Base-by-base conservation (phyloP, 805 yeast genomes). In the Wickerhamia fluorescens region DNA sequence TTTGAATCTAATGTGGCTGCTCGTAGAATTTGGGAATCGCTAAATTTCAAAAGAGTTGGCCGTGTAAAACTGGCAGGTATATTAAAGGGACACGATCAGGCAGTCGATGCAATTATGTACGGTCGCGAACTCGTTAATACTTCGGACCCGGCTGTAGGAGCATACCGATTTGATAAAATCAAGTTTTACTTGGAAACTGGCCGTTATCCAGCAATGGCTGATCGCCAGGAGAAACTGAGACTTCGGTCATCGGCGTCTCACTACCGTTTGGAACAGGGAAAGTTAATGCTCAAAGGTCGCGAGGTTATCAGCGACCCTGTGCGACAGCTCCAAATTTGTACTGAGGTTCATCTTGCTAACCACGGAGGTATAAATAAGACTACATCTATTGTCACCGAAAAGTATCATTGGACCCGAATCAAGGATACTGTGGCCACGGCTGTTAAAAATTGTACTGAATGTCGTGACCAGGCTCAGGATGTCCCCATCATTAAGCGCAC, bases 341-440 rank as follows among this genome's bases (percentile, higher is more conserved):
- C 74, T 6, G 80, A 78, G 24, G 58, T 75, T 13, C 98, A 89
- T 50, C 49, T 68, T 38, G 53, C 68, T 13, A 72, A 68, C 25
- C 98, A 89, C 49, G 78, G 78, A 8, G 97, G 97, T 7, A 86
- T 89, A 38, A 89, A 89, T 57, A 84, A 79, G 46, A 78, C 94
- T 2, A 87, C 96, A 0, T 61, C 89, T 0, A 58, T 71, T 11
- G 73, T 92, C 11, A 73, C 88, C 2, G 92, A 82, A 37, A 71
- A 73, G 41, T 89, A 82, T 43, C 94, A 86, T 52, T 89, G 97
- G 96, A 73, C 86, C 2, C 72, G 94, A 29, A 82, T 89, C 38
- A 88, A 92, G 54, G 86, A 75, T 33, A 85, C 95, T 0, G 96
- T 84, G 1, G 77, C 82, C 1, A 73, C 75, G 17, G 89, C 85